phyloP scores from a whole-genome alignment of 768 basidiomycete species.

The Plicaturopsis crispa region DNA sequence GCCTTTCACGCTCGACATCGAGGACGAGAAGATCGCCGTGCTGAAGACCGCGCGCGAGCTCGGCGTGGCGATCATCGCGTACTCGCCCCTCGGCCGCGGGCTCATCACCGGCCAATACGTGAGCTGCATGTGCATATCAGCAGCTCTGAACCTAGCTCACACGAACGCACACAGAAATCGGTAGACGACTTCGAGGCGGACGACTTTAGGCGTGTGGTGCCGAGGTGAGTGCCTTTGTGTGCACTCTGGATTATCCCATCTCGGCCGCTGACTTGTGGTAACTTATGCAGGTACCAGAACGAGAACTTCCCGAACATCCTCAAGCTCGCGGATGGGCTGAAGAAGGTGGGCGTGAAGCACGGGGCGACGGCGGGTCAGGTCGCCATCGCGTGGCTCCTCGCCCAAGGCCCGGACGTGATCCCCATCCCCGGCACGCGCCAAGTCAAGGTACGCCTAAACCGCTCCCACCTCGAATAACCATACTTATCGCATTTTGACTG shows the following conservation, averaged over 20 bases:
- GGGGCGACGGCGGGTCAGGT: slow-evolving; percentile 38
- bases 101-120: slow-evolving; percentile 39
- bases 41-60: slow-evolving; percentile 39
- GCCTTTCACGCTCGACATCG: slow-evolving; percentile 40
- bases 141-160: no score
- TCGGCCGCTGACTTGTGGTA: slow-evolving; percentile 6
- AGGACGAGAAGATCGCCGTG: slow-evolving; percentile 32
- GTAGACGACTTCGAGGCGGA: slow-evolving; percentile 28
- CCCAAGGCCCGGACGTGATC: slow-evolving; percentile 37
- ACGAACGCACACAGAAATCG: no score
- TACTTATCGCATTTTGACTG: neutral
- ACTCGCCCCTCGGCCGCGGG: slow-evolving; percentile 45
- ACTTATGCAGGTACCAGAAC: slow-evolving; percentile 20
- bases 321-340: slow-evolving; percentile 28
- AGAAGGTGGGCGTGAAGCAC: slow-evolving; percentile 28
- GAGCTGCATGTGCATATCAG: no score
- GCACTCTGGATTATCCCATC: no score
- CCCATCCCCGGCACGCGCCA: slow-evolving; percentile 41
- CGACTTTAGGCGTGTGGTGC: slow-evolving; percentile 31
- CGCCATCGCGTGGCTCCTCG: slow-evolving; percentile 41
- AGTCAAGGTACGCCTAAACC: slow-evolving; percentile 20
- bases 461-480: neutral
- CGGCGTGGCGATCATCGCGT: slow-evolving; percentile 41
- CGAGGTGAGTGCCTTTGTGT: slow-evolving; percentile 16
- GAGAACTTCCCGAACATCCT: slow-evolving; percentile 42